Base-by-base conservation (phyloP, 331 rosid genomes). In the Arachis monticola region DNA sequence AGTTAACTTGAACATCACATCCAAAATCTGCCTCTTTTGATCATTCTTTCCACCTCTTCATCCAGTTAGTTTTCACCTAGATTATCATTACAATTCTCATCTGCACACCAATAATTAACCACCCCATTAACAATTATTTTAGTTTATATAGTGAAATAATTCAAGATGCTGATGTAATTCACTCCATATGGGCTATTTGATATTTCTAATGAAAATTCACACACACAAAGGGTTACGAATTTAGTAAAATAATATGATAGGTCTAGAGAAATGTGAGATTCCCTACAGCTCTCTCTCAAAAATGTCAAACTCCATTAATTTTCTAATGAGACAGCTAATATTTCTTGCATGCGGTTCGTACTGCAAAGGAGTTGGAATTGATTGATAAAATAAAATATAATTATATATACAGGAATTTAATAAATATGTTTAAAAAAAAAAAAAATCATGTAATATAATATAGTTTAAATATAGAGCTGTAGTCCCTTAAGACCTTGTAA, bases 1-100 rank as follows among this genome's bases (percentile, higher is more conserved):
- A 93, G 67, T 88, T 88, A 64, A 90, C 97, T 70, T 93, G 97
- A 40, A 97, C 98, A 81, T 93, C 98, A 56, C 98, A 97, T 46
- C 90, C 98, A 93, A 93, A 83, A 80, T 92, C 98, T 2, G 98
- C 98, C 60, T 90, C 98, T 56, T 56, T 73, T 85, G 76, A 92
- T 92, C 98, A 92, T 81, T 81, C 90, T 95, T 64, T 92, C 91
- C 50, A 88, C 96, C 70, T 90, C 98, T 27, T 90, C 98, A 50
- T 92, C 96, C 96, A 0, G 93, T 90, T 44, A 92, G 57, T 90
- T 92, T 73, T 90, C 98, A 10, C 98, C 98, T 0, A 92, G 82
- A 69, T 92, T 60, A 92, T 90, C 98, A 92, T 92, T 40, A 92
- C 98, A 64, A 90, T 93, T 83, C 97, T 90, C 88, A 93, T 30